phyloP scores from a whole-genome alignment of 352 stramenopile species.

The Elongisporangium anandrum region DNA sequence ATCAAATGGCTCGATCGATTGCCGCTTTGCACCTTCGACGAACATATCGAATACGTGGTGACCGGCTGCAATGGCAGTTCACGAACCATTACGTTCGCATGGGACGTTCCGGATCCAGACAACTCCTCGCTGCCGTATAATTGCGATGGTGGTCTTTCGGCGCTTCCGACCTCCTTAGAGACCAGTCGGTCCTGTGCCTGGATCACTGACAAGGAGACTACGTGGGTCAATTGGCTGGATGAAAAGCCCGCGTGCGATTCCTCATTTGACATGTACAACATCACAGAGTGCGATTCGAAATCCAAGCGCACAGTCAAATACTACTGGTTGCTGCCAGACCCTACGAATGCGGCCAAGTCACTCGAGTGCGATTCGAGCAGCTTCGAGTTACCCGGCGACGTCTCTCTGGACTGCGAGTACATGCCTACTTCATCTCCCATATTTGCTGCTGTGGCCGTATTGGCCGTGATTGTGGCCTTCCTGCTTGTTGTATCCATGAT shows the following conservation, averaged over 20 bases:
- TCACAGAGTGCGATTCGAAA: slow-evolving; percentile 20
- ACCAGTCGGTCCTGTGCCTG: slow-evolving; percentile 38
- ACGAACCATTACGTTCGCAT: slow-evolving; percentile 25
- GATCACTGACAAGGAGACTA: slow-evolving; percentile 18
- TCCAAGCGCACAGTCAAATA: slow-evolving; percentile 25
- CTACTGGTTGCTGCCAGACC: slow-evolving; percentile 30
- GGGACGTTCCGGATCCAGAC: slow-evolving; percentile 23
- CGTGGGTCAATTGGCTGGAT: slow-evolving; percentile 29
- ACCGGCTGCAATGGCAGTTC: slow-evolving; percentile 15
- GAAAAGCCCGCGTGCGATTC: slow-evolving; percentile 26
- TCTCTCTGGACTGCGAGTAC: slow-evolving; percentile 31
- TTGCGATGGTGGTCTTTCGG: slow-evolving; percentile 32
- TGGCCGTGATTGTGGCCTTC: slow-evolving; percentile 7
- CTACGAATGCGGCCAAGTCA: slow-evolving; percentile 11
- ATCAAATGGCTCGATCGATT: slow-evolving; percentile 34
- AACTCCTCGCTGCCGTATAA: slow-evolving; percentile 25
- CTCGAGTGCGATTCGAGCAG: slow-evolving; percentile 21
- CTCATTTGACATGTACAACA: slow-evolving; percentile 32
- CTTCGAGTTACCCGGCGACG: neutral
- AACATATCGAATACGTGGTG: slow-evolving; percentile 27
- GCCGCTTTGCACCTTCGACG: slow-evolving; percentile 27
- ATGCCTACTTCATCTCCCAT: slow-evolving; percentile 19
- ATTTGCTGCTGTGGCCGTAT: slow-evolving; percentile 10
- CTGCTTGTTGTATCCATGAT: slow-evolving; percentile 12
- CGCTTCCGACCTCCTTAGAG: slow-evolving; percentile 18